A percentile compares a stretch with the other conserved stretches of the same genome.
Evolutionary conservation across 352 stramenopile genomes (phyloP).

Genomic region (Phytophthora sp.): DNA sequence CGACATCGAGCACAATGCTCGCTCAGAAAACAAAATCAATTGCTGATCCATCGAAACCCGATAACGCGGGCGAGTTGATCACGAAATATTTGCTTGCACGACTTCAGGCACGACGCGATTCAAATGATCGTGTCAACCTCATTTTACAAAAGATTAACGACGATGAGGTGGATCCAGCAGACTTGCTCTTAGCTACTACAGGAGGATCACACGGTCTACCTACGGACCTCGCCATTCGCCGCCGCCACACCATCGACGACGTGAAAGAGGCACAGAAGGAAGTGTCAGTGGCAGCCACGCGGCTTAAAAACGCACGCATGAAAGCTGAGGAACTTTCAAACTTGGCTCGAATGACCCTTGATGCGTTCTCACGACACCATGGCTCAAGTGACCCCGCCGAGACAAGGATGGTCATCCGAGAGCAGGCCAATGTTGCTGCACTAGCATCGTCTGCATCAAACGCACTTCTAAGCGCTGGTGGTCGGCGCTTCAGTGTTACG

Average conservation of each 20-base stretch:
- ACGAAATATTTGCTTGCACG: constrained; percentile 78
- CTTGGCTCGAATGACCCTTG: constrained; percentile 68
- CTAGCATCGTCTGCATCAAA: constrained; percentile 31
- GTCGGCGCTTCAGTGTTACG: constrained; percentile 25
- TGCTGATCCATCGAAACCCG: constrained; percentile 10
- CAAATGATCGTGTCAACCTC: constrained; percentile 48
- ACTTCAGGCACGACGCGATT: constrained; percentile 66
- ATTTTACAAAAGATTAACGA: constrained; percentile 76
- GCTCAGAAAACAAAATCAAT: constrained; percentile 12
- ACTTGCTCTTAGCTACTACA: constrained; percentile 36
- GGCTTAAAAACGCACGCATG: constrained; percentile 76
- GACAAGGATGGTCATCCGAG: background rate
- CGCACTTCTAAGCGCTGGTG: constrained; percentile 19
- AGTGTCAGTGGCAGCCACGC: constrained; percentile 62
- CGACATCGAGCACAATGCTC: constrained; percentile 1
- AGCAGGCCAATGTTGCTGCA: constrained; percentile 15
- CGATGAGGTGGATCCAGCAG: constrained; percentile 59
- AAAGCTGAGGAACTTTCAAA: constrained; percentile 80
- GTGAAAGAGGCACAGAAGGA: constrained; percentile 80
- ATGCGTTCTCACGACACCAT: constrained; percentile 55
- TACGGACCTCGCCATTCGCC: constrained; percentile 60
- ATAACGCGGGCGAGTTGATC: constrained; percentile 45
- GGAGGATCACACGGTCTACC: constrained; percentile 28
- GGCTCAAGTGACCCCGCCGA: constrained; percentile 2
- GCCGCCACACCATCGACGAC: constrained; percentile 83